Evolutionary conservation across 257 asterid species (phyloP).

Genomic region (Cynanchum wilfordii): DNA sequence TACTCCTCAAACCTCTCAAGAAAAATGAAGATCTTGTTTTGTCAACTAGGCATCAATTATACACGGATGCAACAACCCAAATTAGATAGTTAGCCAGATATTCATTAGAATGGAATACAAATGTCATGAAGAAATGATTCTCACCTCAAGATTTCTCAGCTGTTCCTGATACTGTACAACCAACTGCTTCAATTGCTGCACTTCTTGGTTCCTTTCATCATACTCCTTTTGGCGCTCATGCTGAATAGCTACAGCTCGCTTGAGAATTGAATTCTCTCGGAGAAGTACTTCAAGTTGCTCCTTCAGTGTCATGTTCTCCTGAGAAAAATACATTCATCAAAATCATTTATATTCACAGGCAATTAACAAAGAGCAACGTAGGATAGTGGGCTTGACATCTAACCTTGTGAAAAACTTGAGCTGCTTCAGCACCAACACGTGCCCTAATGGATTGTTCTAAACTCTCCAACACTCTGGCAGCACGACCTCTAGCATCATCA

Average conservation of each 20-base stretch:
- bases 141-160: conserved; percentile 68
- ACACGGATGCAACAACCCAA: too few relatives aligned
- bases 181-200: conserved; percentile 65
- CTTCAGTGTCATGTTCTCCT: conserved; percentile 68
- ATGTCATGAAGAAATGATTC: conserved; percentile 1
- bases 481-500: conserved; percentile 70
- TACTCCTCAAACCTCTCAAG: background rate
- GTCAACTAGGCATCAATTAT: background rate
- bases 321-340: conserved; percentile 11
- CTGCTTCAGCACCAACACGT: conserved; percentile 37
- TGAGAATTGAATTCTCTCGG: conserved; percentile 59
- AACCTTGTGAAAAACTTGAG: conserved; percentile 60
- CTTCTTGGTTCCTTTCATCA: conserved; percentile 61
- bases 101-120: background rate
- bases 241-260: conserved; percentile 76
- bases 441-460: conserved; percentile 62
- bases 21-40: background rate
- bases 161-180: conserved; percentile 64
- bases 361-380: background rate
- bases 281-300: conserved; percentile 55
- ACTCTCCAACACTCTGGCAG: conserved; percentile 49
- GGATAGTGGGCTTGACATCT: background rate
- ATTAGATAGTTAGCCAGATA: too few relatives aligned
- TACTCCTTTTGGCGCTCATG: conserved; percentile 76
- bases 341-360: background rate